Conservation (phyloP, 352 stramenopile species). For the Pythium rhizo-oryzae region DNA sequence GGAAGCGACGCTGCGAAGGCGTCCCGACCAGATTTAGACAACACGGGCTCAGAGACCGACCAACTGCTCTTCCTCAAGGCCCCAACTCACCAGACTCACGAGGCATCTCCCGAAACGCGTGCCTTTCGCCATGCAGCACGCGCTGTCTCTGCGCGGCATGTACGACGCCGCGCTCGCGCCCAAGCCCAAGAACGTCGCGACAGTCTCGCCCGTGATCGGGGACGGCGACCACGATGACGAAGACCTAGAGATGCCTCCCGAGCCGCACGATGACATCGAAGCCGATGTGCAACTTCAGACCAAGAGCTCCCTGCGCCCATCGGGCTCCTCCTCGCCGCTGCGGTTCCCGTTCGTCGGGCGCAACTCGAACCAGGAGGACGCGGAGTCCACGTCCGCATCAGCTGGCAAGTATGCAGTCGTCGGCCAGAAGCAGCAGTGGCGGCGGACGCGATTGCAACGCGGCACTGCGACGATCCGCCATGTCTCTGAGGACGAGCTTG, state of each 20-base stretch:
- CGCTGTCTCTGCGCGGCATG: constrained; percentile 38
- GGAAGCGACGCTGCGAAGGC: too few species aligned
- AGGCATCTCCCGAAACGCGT: neutral
- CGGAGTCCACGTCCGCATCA: constrained; percentile 16
- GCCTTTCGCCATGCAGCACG: constrained; percentile 39
- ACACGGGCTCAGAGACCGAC: too few species aligned
- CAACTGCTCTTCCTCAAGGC: neutral
- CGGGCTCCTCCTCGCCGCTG: constrained; percentile 19
- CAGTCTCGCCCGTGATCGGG: constrained; percentile 51
- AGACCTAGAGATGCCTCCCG: constrained; percentile 31
- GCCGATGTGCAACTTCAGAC: constrained; percentile 19
- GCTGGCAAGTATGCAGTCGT: constrained; percentile 53
- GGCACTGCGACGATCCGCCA: constrained; percentile 41
- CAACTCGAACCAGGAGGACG: constrained; percentile 40
- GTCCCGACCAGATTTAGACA: too few species aligned
- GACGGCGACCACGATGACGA: constrained; percentile 30
- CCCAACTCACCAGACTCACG: neutral
- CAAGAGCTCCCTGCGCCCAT: constrained; percentile 26
- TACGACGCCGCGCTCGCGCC: constrained; percentile 35
- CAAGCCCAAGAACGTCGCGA: constrained; percentile 54
- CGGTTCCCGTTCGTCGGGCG: constrained; percentile 31
- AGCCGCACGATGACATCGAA: constrained; percentile 27
- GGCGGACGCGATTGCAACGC: constrained; percentile 43
- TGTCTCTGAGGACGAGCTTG: constrained; percentile 33
- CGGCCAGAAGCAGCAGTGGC: constrained; percentile 69